Base-by-base conservation (phyloP, 2,329 filamentous ascomycete species). In the Bimuria novae-zelandiae region DNA sequence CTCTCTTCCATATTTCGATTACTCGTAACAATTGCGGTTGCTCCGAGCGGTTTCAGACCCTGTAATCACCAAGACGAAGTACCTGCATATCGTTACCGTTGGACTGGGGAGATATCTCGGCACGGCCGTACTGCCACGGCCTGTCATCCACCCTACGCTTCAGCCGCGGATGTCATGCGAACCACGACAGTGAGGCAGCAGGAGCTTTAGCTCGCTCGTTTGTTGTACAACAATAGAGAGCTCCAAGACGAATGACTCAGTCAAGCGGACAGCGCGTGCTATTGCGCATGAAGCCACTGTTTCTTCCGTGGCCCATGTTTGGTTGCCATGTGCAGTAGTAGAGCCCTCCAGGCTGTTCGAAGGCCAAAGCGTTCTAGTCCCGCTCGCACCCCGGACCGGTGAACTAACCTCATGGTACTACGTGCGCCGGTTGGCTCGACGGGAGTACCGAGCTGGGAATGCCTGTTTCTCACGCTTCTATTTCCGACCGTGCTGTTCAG, bases 371-470 rank as follows among this genome's bases (percentile, higher is more conserved):
- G 55, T 36, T 60, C 62, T 59, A 25, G 46, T 48, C 48, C 25
- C 51, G 39, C 40, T 49, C 47, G 32, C 46, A 49, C 43, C 54
- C 54, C 41, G 60, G 52, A 50, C 63, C 56, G 60, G 60, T 64
- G 55, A 55, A 60, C 52, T 52, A 44, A 64, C 60, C 56, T 67
- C 65, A 71, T 69, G 62, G 55, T 54, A 49, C 43, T 48, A 48
- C 50, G 52, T 23, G 45, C 49, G 43, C 43, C 47, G 22, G 49
- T 60, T 54, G 52, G 59, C 54, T 56, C 46, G 23, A 64, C 68
- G 68, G 68, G 48, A 65, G 42, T 52, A 56, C 67, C 68, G 68
- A 70, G 56, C 62, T 63, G 56, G 50, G n/a, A 37, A 47, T 44
- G 32, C 41, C 33, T 53, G 48, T 33, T 46, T 49, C 54, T 37